Evolutionary conservation across 2,329 filamentous ascomycete species (phyloP).

Genomic region (Talaromyces sp.): DNA sequence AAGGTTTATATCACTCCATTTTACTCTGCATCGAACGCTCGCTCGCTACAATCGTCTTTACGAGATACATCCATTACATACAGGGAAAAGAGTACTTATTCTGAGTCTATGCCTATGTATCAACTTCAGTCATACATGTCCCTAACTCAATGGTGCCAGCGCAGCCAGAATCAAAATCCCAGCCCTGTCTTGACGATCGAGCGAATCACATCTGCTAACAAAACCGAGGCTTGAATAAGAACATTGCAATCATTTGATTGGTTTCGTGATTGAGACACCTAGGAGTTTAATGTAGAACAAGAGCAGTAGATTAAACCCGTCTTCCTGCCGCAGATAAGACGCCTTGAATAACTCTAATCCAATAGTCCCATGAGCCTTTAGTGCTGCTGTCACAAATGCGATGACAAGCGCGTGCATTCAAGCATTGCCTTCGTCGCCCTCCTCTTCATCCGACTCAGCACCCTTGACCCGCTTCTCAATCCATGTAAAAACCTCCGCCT

Average conservation of each 20-base stretch:
- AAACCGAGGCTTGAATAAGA: not conserved
- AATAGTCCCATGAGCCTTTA: not conserved
- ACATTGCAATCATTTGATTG: not conserved
- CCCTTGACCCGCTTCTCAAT: conserved; percentile 41
- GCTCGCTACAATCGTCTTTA: not conserved
- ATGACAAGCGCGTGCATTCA: not conserved
- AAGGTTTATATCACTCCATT: not conserved
- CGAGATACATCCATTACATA: not conserved
- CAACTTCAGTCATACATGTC: not conserved
- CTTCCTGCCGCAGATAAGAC: not conserved
- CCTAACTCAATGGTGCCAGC: not conserved
- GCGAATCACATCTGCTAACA: not conserved
- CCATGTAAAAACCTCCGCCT: conserved; percentile 48
- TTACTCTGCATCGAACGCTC: not conserved
- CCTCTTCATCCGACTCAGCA: conserved; percentile 27
- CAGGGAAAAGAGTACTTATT: not conserved
- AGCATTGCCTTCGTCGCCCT: not conserved
- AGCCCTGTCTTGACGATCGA: not conserved
- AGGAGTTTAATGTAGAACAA: not conserved
- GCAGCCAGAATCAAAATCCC: not conserved
- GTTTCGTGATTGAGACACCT: not conserved
- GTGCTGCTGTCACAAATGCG: not conserved
- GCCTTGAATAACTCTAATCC: not conserved
- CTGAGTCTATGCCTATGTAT: not conserved
- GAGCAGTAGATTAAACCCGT: not conserved